phyloP scores from a whole-genome alignment of 2,329 filamentous ascomycete genomes.

The Fusarium sp. region DNA sequence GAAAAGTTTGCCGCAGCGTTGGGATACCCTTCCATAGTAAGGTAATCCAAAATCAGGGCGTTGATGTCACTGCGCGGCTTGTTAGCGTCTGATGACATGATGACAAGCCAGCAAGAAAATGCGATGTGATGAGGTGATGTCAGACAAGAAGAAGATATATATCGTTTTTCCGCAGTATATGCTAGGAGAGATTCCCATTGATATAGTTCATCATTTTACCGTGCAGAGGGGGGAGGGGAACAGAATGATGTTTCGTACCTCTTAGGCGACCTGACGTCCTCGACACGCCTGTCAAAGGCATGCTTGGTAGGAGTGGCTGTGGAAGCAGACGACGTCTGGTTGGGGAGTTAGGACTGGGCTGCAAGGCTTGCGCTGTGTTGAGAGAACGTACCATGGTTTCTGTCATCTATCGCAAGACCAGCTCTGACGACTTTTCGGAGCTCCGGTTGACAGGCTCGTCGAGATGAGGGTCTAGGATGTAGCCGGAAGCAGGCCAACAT shows the following conservation, averaged over 20 bases:
- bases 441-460: conserved; percentile 21
- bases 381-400: conserved; percentile 43
- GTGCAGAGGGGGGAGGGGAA: background rate
- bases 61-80: conserved; percentile 83
- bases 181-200: conserved; percentile 99
- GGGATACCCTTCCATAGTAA: conserved; percentile 95
- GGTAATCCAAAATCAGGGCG: conserved; percentile 93
- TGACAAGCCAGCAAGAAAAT: conserved; percentile 6
- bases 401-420: conserved; percentile 7
- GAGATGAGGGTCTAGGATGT: conserved; percentile 16
- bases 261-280: conserved; percentile 88
- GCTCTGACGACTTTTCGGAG: conserved; percentile 23
- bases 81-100: conserved; percentile 44
- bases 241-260: conserved; percentile 72
- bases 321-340: conserved; percentile 77
- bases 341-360: conserved; percentile 31
- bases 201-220: conserved; percentile 82
- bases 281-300: conserved; percentile 83
- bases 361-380: conserved; percentile 20
- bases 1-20: conserved; percentile 94
- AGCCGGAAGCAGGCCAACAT: conserved; percentile 37
- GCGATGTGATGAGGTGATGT: conserved; percentile 25
- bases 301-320: conserved; percentile 78
- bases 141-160: conserved; percentile 75
- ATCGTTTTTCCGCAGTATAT: conserved; percentile 88